A percentile compares a stretch with the other conserved stretches of the same genome.
phyloP scores from a whole-genome alignment of 129 eudicot genomes.

The Helichrysum umbraculigerum region DNA sequence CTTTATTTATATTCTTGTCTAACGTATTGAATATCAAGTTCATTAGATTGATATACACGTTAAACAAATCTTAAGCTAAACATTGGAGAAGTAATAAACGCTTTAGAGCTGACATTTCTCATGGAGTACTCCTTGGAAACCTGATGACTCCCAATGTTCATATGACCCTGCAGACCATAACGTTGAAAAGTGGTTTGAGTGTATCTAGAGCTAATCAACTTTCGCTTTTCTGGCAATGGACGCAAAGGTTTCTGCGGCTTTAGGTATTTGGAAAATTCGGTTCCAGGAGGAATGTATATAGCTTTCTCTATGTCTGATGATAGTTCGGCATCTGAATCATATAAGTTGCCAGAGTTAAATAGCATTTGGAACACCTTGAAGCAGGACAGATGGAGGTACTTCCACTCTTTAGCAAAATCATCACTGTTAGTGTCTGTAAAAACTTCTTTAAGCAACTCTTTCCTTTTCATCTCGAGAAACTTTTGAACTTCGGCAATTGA shows the following conservation, averaged over 20 bases:
- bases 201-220: not conserved
- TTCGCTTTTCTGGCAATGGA: conserved; percentile 12
- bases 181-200: not conserved
- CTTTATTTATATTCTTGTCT: not conserved
- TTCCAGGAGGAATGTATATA: conserved; percentile 41
- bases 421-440: conserved; percentile 24
- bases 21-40: not conserved
- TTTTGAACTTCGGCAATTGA: conserved; percentile 39
- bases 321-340: conserved; percentile 44
- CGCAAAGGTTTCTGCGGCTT: conserved; percentile 3
- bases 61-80: conserved; percentile 10
- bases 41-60: not conserved
- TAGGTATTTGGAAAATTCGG: not conserved
- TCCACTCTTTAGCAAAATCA: conserved; percentile 42
- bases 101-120: conserved; percentile 1
- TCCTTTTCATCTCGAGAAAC: conserved; percentile 35
- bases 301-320: conserved; percentile 54
- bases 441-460: conserved; percentile 44
- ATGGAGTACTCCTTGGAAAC: not conserved
- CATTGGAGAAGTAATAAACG: not conserved
- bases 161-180: not conserved
- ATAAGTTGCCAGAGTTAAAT: conserved; percentile 50
- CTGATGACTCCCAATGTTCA: not conserved
- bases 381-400: conserved; percentile 46
- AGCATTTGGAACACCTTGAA: conserved; percentile 67